These are phyloP conservation scores for Amanita subjunquillea DNA, from an alignment of 768 basidiomycete species.

Conservation along the genomic window DNA sequence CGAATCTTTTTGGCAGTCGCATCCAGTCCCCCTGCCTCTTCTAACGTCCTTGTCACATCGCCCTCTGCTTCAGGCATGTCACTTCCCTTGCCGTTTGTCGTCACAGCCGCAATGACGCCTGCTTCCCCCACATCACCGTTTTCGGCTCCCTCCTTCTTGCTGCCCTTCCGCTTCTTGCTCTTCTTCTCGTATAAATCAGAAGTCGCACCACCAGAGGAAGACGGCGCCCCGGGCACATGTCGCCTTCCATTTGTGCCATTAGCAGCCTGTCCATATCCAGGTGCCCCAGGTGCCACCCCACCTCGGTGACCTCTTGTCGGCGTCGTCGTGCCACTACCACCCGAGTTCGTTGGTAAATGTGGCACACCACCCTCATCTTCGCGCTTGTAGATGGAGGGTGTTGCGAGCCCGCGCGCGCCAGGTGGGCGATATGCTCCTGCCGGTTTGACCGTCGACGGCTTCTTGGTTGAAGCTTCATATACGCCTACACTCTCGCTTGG, in stretches of 20 bases:
- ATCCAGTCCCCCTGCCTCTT: slow-evolving; percentile 38
- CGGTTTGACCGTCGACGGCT: slow-evolving; percentile 50
- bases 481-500: slow-evolving; percentile 48
- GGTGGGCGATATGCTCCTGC: slow-evolving; percentile 91
- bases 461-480: slow-evolving; percentile 35
- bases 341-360: slow-evolving; percentile 28
- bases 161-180: slow-evolving; percentile 52
- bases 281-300: slow-evolving; percentile 23
- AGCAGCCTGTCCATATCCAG: slow-evolving; percentile 17
- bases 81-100: slow-evolving; percentile 24
- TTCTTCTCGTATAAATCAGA: slow-evolving; percentile 29
- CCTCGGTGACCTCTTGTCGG: slow-evolving; percentile 52
- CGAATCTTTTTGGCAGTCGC: slow-evolving; percentile 85
- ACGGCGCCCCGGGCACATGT: slow-evolving; percentile 71
- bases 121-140: slow-evolving; percentile 11
- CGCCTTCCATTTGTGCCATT: slow-evolving; percentile 31
- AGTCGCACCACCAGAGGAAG: slow-evolving; percentile 30
- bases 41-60: slow-evolving; percentile 9
- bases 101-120: background rate
- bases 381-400: slow-evolving; percentile 82
- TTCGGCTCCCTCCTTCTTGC: slow-evolving; percentile 25
- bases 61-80: slow-evolving; percentile 14
- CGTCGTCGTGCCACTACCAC: slow-evolving; percentile 44
- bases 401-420: slow-evolving; percentile 81
- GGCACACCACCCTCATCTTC: slow-evolving; percentile 81